Base-by-base conservation (phyloP, 2,329 filamentous ascomycete species). In the Harringtonia aguacate region DNA sequence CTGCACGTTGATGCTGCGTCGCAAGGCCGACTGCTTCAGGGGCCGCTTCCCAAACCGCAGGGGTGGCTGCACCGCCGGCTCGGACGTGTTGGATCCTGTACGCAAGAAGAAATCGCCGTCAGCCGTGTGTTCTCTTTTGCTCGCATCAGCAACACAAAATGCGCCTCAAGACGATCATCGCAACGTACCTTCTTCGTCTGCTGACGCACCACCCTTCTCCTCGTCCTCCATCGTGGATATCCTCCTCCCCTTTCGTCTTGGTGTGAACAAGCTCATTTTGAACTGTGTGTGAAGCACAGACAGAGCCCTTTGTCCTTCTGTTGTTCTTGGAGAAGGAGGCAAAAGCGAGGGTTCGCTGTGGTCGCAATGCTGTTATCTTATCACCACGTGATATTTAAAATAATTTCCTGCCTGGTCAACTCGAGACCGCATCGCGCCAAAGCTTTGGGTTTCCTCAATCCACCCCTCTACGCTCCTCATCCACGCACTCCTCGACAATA, bases 151-250 rank as follows among this genome's bases (percentile, higher is more conserved):
- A 46, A 50, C 30, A 43, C 30, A 43, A 36, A 47, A 49, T 17
- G 28, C 24, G 15, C 14, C 20, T 22, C 36, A 15, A 20, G 37
- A 13, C 15, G 46, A 20, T 34, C 21, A 62, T 66, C 59, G 60
- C 70, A 65, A 62, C 49, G 64, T 58, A 49, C 57, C 58, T 52
- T 40, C 47, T 31, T 39, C 51, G 2, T 54, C 46, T 1, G 48
- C 41, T 1, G 58, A 33, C 9, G 46, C 41, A 2, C 50, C 46
- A 5, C 41, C 49, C 41, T 67, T 66, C 2, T 80, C 81, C 4
- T 85, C 79, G 13, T 81, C 77, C 36, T 86, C 84, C 35, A 77
- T 70, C 0, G 77, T 69, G 38, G 79, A 82, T 53, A 95, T 84
- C 56, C 88, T 84, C 52, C 85, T 82, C 38, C 85, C 80, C 53